Conservation (phyloP, 192 early-diverging fungal species). For the Entomortierella parvispora region DNA sequence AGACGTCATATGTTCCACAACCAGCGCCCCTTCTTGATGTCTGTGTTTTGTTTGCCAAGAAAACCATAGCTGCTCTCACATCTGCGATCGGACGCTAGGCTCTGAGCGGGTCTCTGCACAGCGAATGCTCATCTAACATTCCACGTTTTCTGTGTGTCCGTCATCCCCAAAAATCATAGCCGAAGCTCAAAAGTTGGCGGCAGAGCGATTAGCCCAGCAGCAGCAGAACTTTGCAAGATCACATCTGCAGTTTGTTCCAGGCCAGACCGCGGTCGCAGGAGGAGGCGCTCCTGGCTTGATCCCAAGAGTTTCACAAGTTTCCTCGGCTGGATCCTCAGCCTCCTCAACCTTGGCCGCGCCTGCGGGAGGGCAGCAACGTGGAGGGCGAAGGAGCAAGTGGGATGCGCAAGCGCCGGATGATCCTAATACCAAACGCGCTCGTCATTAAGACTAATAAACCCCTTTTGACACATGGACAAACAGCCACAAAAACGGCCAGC, state of each 20-base stretch:
- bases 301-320: background rate
- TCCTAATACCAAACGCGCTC: slow-evolving; percentile 15
- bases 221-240: slow-evolving; percentile 34
- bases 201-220: slow-evolving; percentile 52
- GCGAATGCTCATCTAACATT: too few relatives aligned
- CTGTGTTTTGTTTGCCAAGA: too few relatives aligned
- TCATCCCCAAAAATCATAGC: slow-evolving; percentile 7
- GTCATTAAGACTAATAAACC: too few relatives aligned
- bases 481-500: too few relatives aligned
- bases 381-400: slow-evolving; percentile 52
- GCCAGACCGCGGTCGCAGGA: slow-evolving; percentile 5
- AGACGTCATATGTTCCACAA: too few relatives aligned
- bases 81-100: too few relatives aligned
- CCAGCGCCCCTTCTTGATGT: too few relatives aligned
- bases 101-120: too few relatives aligned
- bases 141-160: background rate
- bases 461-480: too few relatives aligned
- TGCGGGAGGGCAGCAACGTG: slow-evolving; percentile 6
- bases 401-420: slow-evolving; percentile 27
- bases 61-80: too few relatives aligned
- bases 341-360: background rate
- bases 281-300: background rate
- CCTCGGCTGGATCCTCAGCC: slow-evolving; percentile 5
- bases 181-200: slow-evolving; percentile 52
- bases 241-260: slow-evolving; percentile 33